Evolutionary conservation across 495 filamentous ascomycete species (phyloP).

Genomic region (Aspergillus egyptiacus): DNA sequence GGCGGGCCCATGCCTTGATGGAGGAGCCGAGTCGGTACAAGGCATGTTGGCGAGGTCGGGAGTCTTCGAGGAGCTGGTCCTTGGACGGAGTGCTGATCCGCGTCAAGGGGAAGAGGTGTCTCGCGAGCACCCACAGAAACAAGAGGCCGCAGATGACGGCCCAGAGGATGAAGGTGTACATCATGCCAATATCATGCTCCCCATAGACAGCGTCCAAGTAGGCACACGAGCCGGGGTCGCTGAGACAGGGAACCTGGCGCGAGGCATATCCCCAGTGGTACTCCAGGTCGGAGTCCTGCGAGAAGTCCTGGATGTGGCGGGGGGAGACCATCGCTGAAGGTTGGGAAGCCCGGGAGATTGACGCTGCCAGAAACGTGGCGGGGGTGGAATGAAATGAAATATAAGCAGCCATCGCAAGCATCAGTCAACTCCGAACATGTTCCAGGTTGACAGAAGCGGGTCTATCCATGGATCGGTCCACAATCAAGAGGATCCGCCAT

Average conservation of each 20-base stretch:
- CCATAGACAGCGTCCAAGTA: conserved; percentile 59
- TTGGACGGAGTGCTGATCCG: conserved; percentile 8
- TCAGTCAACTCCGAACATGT: background rate
- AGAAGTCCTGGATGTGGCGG: conserved; percentile 37
- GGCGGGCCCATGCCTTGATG: conserved; percentile 15
- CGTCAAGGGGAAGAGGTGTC: conserved; percentile 14
- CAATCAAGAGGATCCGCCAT: background rate
- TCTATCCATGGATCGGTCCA: background rate
- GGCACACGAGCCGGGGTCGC: conserved; percentile 54
- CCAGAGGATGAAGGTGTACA: conserved; percentile 59
- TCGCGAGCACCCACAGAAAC: conserved; percentile 40
- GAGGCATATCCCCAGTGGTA: conserved; percentile 58
- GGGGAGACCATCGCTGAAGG: background rate
- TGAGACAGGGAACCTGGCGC: conserved; percentile 52
- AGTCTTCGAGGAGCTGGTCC: conserved; percentile 6
- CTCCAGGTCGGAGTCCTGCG: conserved; percentile 33
- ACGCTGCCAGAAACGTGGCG: background rate
- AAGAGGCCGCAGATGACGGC: conserved; percentile 47
- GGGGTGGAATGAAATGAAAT: background rate
- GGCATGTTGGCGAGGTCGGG: conserved; percentile 6
- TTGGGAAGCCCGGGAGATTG: background rate
- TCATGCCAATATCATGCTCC: conserved; percentile 52
- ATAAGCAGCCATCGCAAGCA: background rate
- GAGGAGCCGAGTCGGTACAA: conserved; percentile 15
- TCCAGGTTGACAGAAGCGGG: too few species aligned